These are phyloP conservation scores for Lunularia cruciata DNA, from an alignment of 225 moss, liverwort and hornwort species.

Conservation along the genomic window DNA sequence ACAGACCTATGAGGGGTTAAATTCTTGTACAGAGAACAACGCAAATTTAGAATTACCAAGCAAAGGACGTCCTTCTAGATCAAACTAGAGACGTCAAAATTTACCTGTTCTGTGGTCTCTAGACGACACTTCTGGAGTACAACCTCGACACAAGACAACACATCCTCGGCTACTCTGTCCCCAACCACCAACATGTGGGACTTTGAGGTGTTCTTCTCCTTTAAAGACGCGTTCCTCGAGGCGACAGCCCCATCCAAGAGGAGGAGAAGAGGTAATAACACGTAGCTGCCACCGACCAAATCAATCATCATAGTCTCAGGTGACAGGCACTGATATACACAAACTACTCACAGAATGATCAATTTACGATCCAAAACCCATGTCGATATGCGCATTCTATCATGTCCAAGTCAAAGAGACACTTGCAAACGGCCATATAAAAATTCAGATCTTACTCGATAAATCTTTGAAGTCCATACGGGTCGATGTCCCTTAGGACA, in stretches of 20 bases:
- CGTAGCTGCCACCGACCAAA: conserved; percentile 55
- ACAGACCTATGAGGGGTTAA: no score
- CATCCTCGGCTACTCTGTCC: conserved; percentile 74
- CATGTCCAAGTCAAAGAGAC: no score
- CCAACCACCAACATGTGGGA: conserved; percentile 47
- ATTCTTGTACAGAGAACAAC: no score
- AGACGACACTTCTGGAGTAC: conserved; percentile 67
- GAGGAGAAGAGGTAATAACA: conserved; percentile 70
- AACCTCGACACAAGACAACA: conserved; percentile 56
- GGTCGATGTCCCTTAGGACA: conserved; percentile 43
- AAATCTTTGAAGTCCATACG: conserved; percentile 64
- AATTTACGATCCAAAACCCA: no score
- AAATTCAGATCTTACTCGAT: conserved; percentile 56
- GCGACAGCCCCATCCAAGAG: conserved; percentile 80
- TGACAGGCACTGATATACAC: no score
- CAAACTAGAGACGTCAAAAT: no score
- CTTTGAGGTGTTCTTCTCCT: conserved; percentile 22
- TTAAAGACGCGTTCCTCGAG: conserved; percentile 27
- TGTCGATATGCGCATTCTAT: no score
- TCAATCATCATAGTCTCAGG: no score
- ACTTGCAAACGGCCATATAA: no score
- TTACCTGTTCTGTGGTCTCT: conserved; percentile 68
- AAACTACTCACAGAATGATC: no score
- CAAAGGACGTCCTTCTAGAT: no score
- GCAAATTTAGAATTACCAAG: no score